Evolutionary conservation across 2,329 filamentous ascomycete genomes (phyloP), one percentile per base, ranked within the genome.

Genomic region (Hawksworthiomyces lignivorus): DNA sequence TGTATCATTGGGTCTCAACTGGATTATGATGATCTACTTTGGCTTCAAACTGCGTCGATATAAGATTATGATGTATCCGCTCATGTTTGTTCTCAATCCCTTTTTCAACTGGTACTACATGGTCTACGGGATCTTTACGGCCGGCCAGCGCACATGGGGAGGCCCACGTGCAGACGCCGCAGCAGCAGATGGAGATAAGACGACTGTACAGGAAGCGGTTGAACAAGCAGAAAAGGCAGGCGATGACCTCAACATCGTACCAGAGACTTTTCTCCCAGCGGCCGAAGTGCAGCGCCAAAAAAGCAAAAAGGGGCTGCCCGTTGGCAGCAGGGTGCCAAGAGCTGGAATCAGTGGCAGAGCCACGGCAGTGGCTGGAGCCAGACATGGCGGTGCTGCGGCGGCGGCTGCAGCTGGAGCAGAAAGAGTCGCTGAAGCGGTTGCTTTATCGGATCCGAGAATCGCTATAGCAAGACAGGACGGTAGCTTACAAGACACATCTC

Each of bases 31-130:
- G 90, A 68, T 97, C 47, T 97, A 95, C 67, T 96, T 97, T 60
- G 90, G 87, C 19, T 75, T 82, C 42, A 88, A 87, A 62, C 75
- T 97, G 36, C 81, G 82, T 47, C 77, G 92, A 10, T 96, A 83
- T 69, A 97, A 98, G 69, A 84, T 94, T 48, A 90, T 87, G 82
- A 70, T 97, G 6, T 97, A 97, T 58, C 90, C 90, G 0, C 55
- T 97, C 48, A 96, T 97, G 88, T 97, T 96, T 59, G 65, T 95
- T 35, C 62, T 96, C 49, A 97, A 96, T 57, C 90, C 92, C 1
- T 94, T 97, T 58, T 89, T 96, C 72, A 97, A 97, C 63, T 97
- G 90, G 90, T 77, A 87, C 45, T 97, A 97, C 67, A 95, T 96
- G 84, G 84, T 95, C 3, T 95, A 96, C 60, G 89, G 88, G 33